Conservation (phyloP, 805 yeast species). For the Candida parachauliodes region DNA sequence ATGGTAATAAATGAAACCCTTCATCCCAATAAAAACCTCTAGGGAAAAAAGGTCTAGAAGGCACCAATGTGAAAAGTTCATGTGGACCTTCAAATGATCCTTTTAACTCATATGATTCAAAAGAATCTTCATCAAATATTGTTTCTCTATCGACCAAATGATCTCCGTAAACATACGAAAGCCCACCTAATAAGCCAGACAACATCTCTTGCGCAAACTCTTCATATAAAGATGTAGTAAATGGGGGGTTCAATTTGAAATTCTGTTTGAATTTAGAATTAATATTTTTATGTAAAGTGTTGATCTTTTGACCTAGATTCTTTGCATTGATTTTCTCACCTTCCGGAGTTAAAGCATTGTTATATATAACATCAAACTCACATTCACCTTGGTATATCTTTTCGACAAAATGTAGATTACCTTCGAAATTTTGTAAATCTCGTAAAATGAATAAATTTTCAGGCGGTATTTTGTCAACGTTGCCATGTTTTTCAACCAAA, state of each 20-base stretch:
- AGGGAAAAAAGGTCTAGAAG: slow-evolving; percentile 92
- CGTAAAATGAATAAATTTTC: slow-evolving; percentile 52
- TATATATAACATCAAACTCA: slow-evolving; percentile 69
- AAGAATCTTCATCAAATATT: slow-evolving; percentile 64
- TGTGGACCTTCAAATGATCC: slow-evolving; percentile 73
- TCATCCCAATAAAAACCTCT: slow-evolving; percentile 99
- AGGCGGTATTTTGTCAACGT: slow-evolving; percentile 36
- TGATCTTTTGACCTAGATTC: slow-evolving; percentile 34
- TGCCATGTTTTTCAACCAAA: slow-evolving; percentile 28
- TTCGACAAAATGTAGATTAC: slow-evolving; percentile 79
- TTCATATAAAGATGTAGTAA: slow-evolving; percentile 38
- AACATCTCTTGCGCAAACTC: slow-evolving; percentile 73
- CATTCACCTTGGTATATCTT: slow-evolving; percentile 69
- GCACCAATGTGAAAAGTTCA: slow-evolving; percentile 78
- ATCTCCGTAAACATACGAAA: slow-evolving; percentile 83
- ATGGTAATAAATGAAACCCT: slow-evolving; percentile 87
- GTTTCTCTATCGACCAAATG: slow-evolving; percentile 75
- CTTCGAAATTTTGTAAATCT: slow-evolving; percentile 57
- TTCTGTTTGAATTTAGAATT: slow-evolving; percentile 49
- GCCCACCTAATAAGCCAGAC: slow-evolving; percentile 84
- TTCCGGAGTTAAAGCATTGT: slow-evolving; percentile 38
- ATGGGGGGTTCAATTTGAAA: slow-evolving; percentile 56
- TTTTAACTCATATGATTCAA: slow-evolving; percentile 47
- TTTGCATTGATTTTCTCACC: slow-evolving; percentile 35
- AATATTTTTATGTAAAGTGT: slow-evolving; percentile 32